Evolutionary conservation across 2,329 filamentous ascomycete genomes (phyloP).

Genomic region (Colletotrichum aenigma): DNA sequence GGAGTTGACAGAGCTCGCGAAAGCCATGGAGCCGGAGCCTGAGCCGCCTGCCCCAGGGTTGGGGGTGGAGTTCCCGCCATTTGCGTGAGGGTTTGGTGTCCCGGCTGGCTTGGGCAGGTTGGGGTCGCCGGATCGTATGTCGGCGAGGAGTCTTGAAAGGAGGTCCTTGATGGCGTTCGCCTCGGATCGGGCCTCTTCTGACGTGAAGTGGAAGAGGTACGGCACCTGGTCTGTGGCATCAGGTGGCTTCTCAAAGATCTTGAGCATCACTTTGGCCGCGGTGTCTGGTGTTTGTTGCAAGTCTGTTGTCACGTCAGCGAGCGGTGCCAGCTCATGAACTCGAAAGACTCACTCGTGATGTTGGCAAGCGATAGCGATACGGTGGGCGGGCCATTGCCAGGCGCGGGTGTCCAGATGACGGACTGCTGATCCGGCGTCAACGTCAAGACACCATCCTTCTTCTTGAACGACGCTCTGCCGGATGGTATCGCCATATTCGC

Average conservation of each 20-base stretch:
- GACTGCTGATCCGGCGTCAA: constrained; percentile 75
- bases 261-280: constrained; percentile 91
- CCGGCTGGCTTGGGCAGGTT: constrained; percentile 52
- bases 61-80: constrained; percentile 21
- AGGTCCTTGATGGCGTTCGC: constrained; percentile 85
- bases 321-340: not conserved
- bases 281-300: constrained; percentile 92
- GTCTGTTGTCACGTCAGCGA: constrained; percentile 57
- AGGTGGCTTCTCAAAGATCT: constrained; percentile 78
- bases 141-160: constrained; percentile 78
- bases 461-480: constrained; percentile 84
- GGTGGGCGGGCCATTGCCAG: constrained; percentile 63
- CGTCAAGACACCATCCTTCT: constrained; percentile 87
- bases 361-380: constrained; percentile 74
- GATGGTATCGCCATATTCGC: constrained; percentile 60
- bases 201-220: constrained; percentile 91
- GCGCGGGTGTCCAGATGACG: constrained; percentile 81
- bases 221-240: constrained; percentile 64
- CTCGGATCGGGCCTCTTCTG: constrained; percentile 77
- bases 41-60: constrained; percentile 25
- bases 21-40: constrained; percentile 73
- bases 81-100: constrained; percentile 26
- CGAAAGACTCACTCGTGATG: constrained; percentile 76
- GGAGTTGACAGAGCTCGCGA: constrained; percentile 70
- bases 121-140: constrained; percentile 62